Percentiles rank a stretch among this genome's conserved stretches.
phyloP scores from a whole-genome alignment of 257 asterid species.

The Plantago ovata region DNA sequence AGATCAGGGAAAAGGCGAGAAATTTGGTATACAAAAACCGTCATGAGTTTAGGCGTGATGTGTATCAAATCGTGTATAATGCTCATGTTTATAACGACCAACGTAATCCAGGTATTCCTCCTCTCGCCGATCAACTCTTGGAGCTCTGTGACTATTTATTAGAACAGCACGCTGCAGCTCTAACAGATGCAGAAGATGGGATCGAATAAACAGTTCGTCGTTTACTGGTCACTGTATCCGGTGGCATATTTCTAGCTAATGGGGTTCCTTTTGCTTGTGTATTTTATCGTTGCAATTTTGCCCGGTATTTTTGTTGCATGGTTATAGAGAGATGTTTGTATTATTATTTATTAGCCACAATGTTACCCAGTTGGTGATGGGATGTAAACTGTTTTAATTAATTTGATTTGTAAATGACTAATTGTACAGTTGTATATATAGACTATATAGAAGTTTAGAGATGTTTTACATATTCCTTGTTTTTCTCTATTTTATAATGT shows the following conservation, averaged over 20 bases:
- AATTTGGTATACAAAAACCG: constrained; percentile 78
- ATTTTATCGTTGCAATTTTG: not conserved
- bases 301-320: no score
- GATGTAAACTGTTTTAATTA: no score
- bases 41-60: constrained; percentile 82
- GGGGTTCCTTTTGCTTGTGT: not conserved
- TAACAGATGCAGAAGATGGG: constrained; percentile 82
- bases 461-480: no score
- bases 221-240: not conserved
- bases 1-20: constrained; percentile 68
- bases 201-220: constrained; percentile 38
- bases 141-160: constrained; percentile 84
- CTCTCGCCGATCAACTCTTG: constrained; percentile 93
- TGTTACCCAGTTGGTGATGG: no score
- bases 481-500: no score
- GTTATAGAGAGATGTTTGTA: no score
- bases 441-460: no score
- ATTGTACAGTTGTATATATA: no score
- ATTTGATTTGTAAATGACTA: no score
- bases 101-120: constrained; percentile 93
- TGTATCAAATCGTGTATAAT: constrained; percentile 64
- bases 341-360: no score
- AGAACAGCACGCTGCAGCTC: constrained; percentile 38
- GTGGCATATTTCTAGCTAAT: not conserved
- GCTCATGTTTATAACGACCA: constrained; percentile 80